A percentile compares a stretch with the other conserved stretches of the same genome.
These are phyloP conservation scores for Prunella vulgaris DNA, from an alignment of 257 asterid species.

Conservation along the genomic window DNA sequence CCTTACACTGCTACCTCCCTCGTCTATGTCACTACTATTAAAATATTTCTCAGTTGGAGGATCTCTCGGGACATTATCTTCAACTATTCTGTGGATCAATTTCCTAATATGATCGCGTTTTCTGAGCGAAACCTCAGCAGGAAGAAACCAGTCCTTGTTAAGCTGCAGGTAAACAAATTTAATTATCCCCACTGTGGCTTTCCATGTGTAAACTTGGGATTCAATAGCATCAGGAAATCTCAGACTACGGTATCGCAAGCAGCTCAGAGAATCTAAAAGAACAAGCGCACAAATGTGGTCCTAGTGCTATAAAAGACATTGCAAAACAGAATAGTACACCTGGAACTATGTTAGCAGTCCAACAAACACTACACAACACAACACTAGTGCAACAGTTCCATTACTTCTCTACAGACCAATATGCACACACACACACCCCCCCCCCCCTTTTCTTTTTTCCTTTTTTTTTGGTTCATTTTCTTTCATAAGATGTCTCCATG, in stretches of 20 bases:
- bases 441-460: too few species aligned
- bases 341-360: background rate
- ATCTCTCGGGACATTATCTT: constrained; percentile 36
- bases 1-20: constrained; percentile 25
- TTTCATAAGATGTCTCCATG: too few species aligned
- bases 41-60: constrained; percentile 17
- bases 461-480: too few species aligned
- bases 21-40: constrained; percentile 10
- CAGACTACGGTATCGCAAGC: background rate
- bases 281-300: constrained; percentile 8
- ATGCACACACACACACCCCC: too few species aligned
- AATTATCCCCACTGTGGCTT: background rate
- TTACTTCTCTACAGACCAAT: background rate
- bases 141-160: constrained; percentile 63
- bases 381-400: background rate
- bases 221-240: background rate
- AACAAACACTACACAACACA: background rate
- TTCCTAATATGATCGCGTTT: constrained; percentile 61
- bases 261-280: background rate
- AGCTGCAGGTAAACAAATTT: constrained; percentile 47
- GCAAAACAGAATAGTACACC: too few species aligned
- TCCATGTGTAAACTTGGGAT: background rate
- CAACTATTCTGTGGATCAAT: constrained; percentile 41
- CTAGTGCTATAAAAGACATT: background rate
- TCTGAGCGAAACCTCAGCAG: constrained; percentile 70